Base-by-base conservation (phyloP, 106 monocot genomes). In the Hemerocallis citrina region DNA sequence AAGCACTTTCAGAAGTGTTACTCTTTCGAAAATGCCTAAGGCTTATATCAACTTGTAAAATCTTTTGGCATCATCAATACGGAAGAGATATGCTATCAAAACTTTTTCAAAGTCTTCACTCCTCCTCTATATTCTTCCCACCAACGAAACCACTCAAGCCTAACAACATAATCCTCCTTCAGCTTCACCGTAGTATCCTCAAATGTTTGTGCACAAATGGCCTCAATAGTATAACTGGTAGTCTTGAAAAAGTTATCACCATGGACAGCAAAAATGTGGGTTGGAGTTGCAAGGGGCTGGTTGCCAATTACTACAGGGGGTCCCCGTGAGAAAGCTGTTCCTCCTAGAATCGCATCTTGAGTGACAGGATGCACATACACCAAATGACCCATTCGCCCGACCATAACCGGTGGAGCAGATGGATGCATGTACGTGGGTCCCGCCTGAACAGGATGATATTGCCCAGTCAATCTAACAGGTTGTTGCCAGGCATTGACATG, bases 211-310 rank as follows among this genome's bases (percentile, higher is more conserved):
- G 78, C 81, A 69, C 94, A 86, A 34, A 94, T 30, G 30, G 85
- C 80, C 67, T 94, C 94, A 55, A 94, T 89, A 34, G 82, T 75
- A 65, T 94, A 94, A 13, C 54, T 72, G 43, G 89, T 89, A 61
- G 85, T 77, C 67, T 94, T 94, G 62, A 94, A 94, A 59, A 94
- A 94, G 46, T 94, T 94, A 47, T 94, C 94, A 71, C 94, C 94
- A n/a, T n/a, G n/a, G n/a, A n/a, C n/a, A n/a, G n/a, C n/a, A n/a
- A n/a, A n/a, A n/a, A n/a, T n/a, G n/a, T n/a, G n/a, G n/a, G n/a
- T n/a, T n/a, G n/a, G n/a, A n/a, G n/a, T n/a, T n/a, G n/a, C n/a
- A n/a, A n/a, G n/a, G n/a, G n/a, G n/a, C n/a, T n/a, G n/a, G n/a
- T n/a, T n/a, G n/a, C n/a, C n/a, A n/a, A n/a, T n/a, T n/a, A n/a